Conservation (phyloP, 345 rosid species). For the Rhizophora mangle region DNA sequence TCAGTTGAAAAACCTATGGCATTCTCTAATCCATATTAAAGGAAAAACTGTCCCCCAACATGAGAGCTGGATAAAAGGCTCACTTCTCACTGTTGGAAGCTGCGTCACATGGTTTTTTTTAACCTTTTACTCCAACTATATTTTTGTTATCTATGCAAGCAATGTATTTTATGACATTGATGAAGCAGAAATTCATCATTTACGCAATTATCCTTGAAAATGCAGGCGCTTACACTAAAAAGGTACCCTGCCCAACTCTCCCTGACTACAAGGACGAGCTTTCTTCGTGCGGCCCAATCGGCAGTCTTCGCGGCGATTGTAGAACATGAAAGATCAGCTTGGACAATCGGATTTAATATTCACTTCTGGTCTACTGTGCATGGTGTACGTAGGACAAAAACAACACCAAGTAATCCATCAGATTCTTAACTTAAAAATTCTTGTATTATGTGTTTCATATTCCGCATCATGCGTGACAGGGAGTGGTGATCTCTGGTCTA, state of each 20-base stretch:
- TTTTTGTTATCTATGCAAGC: neutral
- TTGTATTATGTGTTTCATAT: neutral
- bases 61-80: conserved; percentile 59
- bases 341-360: conserved; percentile 53
- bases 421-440: neutral
- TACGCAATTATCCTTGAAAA: neutral
- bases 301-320: conserved; percentile 50
- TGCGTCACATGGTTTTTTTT: conserved; percentile 47
- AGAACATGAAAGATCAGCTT: conserved; percentile 40
- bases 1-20: conserved; percentile 32
- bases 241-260: conserved; percentile 67
- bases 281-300: conserved; percentile 56
- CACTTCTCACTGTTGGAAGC: conserved; percentile 53
- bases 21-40: conserved; percentile 39
- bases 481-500: conserved; percentile 50
- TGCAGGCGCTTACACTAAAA: conserved; percentile 52
- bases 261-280: conserved; percentile 60
- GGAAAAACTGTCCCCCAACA: conserved; percentile 23
- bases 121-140: neutral
- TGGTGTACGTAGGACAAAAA: conserved; percentile 39
- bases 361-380: conserved; percentile 56
- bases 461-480: conserved; percentile 33
- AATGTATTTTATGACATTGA: neutral
- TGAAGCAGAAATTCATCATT: neutral
- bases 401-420: neutral